phyloP scores from a whole-genome alignment of 2,329 filamentous ascomycete species.

The Talaromyces islandicus region DNA sequence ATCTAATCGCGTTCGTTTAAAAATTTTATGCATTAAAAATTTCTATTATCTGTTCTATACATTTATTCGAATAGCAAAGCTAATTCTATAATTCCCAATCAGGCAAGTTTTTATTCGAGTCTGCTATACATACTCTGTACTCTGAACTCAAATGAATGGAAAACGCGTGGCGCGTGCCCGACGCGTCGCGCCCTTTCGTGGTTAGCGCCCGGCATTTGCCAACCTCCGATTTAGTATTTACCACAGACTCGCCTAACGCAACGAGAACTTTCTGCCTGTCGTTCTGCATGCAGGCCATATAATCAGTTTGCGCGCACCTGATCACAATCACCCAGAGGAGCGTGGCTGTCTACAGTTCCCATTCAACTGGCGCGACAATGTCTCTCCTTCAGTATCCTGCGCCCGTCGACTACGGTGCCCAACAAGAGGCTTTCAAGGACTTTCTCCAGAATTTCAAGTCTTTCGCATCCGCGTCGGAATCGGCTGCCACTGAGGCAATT shows the following conservation, averaged over 20 bases:
- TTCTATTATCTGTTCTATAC: neutral
- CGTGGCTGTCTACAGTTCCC: constrained; percentile 9
- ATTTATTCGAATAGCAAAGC: neutral
- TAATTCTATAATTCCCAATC: neutral
- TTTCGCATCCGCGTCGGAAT: constrained; percentile 56
- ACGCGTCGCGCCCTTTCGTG: constrained; percentile 18
- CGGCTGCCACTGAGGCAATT: constrained; percentile 71
- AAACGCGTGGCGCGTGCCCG: constrained; percentile 21
- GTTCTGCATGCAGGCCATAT: constrained; percentile 8
- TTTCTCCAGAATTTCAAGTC: constrained; percentile 86
- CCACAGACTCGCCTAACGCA: neutral
- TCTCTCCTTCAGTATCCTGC: constrained; percentile 74
- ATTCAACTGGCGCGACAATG: constrained; percentile 51
- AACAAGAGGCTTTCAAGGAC: constrained; percentile 74
- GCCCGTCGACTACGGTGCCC: constrained; percentile 79
- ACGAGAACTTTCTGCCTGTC: constrained; percentile 1
- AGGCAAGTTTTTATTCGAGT: no score
- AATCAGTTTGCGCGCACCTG: neutral
- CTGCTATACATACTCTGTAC: neutral
- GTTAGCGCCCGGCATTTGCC: constrained; percentile 10
- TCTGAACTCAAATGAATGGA: constrained; percentile 9
- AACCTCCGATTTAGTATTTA: constrained; percentile 11
- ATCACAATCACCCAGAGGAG: neutral
- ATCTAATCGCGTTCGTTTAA: neutral
- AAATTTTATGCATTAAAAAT: neutral